Base-by-base conservation (phyloP, 2,329 filamentous ascomycete species). In the Fusarium nematophilum region DNA sequence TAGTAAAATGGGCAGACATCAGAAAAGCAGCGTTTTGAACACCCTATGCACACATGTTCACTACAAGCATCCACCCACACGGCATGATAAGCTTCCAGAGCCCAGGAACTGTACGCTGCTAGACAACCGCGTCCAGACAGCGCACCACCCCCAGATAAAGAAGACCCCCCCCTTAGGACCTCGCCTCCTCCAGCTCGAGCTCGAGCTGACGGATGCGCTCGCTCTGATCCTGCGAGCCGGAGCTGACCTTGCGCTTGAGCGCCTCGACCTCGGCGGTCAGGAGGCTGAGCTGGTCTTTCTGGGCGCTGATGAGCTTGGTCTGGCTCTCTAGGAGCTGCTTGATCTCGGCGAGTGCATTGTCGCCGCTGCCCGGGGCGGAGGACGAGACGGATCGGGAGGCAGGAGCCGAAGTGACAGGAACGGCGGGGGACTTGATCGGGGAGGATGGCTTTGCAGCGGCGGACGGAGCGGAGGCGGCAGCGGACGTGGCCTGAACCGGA, bases 251-350 rank as follows among this genome's bases (percentile, higher is more conserved):
- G 76, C 86, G 86, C 84, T 96, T 96, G 66, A 97, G 81, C 13
- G 85, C 83, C 71, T 95, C 92, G 11, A 96, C 88, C 75, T 96
- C 91, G 25, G 80, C 76, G 3, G 90, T 85, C 40, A 96, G 78
- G 23, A 82, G 80, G 43, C 82, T 82, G 66, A 96, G 92, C 74
- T 93, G 89, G 70, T 90, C 84, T 43, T 85, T 90, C 77, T 97
- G 90, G n/a, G 85, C 81, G 59, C 81, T 86, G 71, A 97, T 91
- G 63, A 92, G 86, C 79, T 86, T 86, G 50, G 86, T 91, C 77
- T 97, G 93, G 62, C 85, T 83, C 73, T 91, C 86, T 27, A 97
- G 81, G 66, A 95, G 79, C 50, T 84, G 79, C 77, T 91, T 94
- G 77, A 96, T 95, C 69, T 93, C 85, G 30, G 85, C 81, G 36